phyloP scores from a whole-genome alignment of 352 stramenopile species.

The Phytophthora capsici region DNA sequence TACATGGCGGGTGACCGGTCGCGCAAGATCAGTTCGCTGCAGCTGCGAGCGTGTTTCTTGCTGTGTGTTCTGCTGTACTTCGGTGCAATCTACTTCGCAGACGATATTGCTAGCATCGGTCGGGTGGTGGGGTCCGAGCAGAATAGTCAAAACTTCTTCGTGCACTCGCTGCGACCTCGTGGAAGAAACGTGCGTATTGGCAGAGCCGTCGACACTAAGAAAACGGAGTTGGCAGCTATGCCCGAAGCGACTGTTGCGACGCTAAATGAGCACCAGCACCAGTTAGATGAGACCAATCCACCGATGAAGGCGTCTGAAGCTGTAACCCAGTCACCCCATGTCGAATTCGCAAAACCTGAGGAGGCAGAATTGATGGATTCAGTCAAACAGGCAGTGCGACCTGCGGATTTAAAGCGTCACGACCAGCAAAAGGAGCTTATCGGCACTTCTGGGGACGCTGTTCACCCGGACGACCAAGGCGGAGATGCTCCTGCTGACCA shows the following conservation, averaged over 20 bases:
- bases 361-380: constrained; percentile 13
- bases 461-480: constrained; percentile 19
- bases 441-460: constrained; percentile 3
- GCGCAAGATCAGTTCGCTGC: constrained; percentile 50
- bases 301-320: background rate
- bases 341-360: constrained; percentile 15
- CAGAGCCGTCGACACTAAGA: constrained; percentile 38
- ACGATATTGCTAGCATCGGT: constrained; percentile 49
- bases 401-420: background rate
- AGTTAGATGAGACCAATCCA: background rate
- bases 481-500: constrained; percentile 1
- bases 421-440: background rate
- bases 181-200: constrained; percentile 20
- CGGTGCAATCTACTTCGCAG: constrained; percentile 55
- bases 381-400: background rate
- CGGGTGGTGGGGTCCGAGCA: constrained; percentile 37
- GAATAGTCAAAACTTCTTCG: constrained; percentile 40
- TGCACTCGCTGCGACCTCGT: constrained; percentile 35
- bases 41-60: constrained; percentile 58
- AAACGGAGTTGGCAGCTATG: constrained; percentile 3
- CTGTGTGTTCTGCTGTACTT: constrained; percentile 65
- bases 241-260: background rate
- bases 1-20: constrained; percentile 26
- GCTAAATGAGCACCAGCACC: background rate
- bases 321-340: constrained; percentile 2